Conservation (phyloP, 495 filamentous ascomycete species). For the Aspergillus bertholletiae region DNA sequence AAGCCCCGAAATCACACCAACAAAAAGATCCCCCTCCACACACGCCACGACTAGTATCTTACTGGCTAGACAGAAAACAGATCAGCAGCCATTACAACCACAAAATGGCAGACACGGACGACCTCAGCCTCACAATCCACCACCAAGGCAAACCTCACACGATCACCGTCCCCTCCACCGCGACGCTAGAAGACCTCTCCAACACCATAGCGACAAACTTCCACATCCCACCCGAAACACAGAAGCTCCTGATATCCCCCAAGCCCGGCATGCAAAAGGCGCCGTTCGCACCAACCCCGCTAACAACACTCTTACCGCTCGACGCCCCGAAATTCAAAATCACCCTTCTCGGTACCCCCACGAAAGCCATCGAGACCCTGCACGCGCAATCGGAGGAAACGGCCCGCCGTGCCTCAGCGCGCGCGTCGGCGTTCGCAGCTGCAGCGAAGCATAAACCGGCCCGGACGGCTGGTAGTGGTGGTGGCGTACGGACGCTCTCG, state of each 20-base stretch:
- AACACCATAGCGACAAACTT: constrained; percentile 48
- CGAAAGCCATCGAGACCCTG: constrained; percentile 33
- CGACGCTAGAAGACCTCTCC: constrained; percentile 70
- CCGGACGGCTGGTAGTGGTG: constrained; percentile 27
- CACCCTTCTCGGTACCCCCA: constrained; percentile 39
- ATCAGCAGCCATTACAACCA: too few relatives aligned
- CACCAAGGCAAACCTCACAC: constrained; percentile 70
- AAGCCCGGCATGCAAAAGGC: constrained; percentile 65
- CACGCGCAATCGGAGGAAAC: constrained; percentile 38
- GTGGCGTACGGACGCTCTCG: constrained; percentile 43
- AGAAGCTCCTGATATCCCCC: constrained; percentile 71
- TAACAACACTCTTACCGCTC: constrained; percentile 34
- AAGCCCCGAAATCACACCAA: too few relatives aligned
- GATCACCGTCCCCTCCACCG: constrained; percentile 61
- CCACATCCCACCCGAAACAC: constrained; percentile 62
- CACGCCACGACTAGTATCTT: too few relatives aligned
- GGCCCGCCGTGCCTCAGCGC: constrained; percentile 34
- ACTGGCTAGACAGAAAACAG: too few relatives aligned
- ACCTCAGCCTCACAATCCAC: constrained; percentile 44
- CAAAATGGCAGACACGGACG: too few relatives aligned
- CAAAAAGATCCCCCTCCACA: too few relatives aligned
- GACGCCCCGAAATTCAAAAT: constrained; percentile 46
- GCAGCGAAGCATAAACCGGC: constrained; percentile 22
- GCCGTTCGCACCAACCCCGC: constrained; percentile 49
- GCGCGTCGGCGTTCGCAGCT: constrained; percentile 32